Base-by-base conservation (phyloP, 176 grass and related monocot species). In the Ananas comosus region DNA sequence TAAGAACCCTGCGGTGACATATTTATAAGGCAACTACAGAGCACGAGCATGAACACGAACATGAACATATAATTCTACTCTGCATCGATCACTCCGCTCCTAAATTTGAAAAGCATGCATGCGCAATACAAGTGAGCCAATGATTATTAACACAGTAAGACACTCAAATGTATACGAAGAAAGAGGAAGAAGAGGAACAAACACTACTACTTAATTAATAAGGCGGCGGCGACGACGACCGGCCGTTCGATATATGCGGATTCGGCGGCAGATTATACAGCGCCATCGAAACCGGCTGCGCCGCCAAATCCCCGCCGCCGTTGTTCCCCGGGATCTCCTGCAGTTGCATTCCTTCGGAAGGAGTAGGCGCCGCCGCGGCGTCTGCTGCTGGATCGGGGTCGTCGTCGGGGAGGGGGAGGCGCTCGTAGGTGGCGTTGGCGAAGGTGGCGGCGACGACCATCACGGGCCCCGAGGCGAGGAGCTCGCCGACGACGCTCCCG, bases 401-500 rank as follows among this genome's bases (percentile, higher is more conserved):
- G 10, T 84, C 92, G 71, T 96, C 80, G 29, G 79, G 73, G 13
- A 96, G 81, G 10, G 92, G 92, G 67, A 96, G 61, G 79, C 86
- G 84, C 81, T 96, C 92, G 64, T 87, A 96, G 6, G 83, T 89
- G 23, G 92, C 92, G 76, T 92, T 96, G 7, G 86, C 78, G 81
- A 92, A 96, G 65, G 92, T 89, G 13, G 92, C 88, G 0, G 92
- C 92, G 71, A 96, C 89, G 54, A 96, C 81, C 92, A 96, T 96
- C 76, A 96, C 92, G 11, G 92, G 88, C 0, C 92, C 92, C 3
- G 86, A 85, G 0, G 92, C 92, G 16, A 92, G 28, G 54, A 96
- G 81, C 67, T 92, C 88, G 5, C 92, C 92, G 65, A 92, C 81
- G 18, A 96, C 88, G 72, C 83, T 89, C 14, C 92, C 92, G 0